These are phyloP conservation scores for Aureobasidium musti DNA, from an alignment of 2,329 filamentous ascomycete genomes.

Conservation along the genomic window DNA sequence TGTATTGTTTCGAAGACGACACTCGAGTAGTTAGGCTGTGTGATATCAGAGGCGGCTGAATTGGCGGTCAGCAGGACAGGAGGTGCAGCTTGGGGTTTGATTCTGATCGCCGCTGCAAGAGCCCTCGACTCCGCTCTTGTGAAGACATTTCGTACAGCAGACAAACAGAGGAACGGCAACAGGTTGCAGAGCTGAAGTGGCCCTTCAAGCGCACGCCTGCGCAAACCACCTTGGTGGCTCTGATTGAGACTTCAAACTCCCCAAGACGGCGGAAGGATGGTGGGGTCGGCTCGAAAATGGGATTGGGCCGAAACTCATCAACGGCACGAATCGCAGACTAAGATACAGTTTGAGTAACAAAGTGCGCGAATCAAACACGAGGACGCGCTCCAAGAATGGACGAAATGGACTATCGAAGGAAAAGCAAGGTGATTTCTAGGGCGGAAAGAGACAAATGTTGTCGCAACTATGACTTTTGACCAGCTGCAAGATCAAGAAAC, in stretches of 20 bases:
- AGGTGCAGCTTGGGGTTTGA: constrained; percentile 8
- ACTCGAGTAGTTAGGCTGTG: neutral
- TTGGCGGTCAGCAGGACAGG: constrained; percentile 19
- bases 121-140: constrained; percentile 12
- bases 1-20: too few species aligned
- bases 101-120: constrained; percentile 22
- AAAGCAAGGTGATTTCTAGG: constrained; percentile 15
- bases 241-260: neutral
- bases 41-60: constrained; percentile 16
- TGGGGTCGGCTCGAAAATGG: constrained; percentile 12
- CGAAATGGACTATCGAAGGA: neutral
- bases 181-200: neutral
- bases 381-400: constrained; percentile 11
- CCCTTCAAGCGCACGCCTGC: neutral
- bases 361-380: constrained; percentile 25
- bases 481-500: neutral
- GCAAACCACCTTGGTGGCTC: constrained; percentile 9
- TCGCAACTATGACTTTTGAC: constrained; percentile 4
- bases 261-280: neutral
- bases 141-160: too few species aligned
- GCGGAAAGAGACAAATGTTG: neutral
- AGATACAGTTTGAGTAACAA: constrained; percentile 17
- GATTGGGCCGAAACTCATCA: constrained; percentile 4
- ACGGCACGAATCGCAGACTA: neutral
- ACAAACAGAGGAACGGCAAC: neutral